Base-by-base conservation (phyloP, 495 filamentous ascomycete genomes). In the Aspergillus ostianus region DNA sequence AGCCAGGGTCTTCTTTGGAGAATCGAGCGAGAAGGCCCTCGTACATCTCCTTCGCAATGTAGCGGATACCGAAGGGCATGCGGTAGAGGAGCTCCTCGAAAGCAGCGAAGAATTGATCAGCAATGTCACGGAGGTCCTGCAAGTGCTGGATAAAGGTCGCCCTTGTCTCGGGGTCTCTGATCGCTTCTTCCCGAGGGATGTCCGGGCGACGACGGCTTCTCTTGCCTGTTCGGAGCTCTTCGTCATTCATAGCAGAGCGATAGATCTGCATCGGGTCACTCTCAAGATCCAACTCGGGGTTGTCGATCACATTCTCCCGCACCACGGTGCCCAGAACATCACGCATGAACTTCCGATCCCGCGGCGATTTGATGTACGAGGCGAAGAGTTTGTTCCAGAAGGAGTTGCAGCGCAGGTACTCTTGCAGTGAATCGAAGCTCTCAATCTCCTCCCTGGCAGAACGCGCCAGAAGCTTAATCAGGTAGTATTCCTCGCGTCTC, bases 221-320 rank as follows among this genome's bases (percentile, higher is more conserved):
- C 64, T 85, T 87, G 23, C 94, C 94, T 0, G 94, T 98, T 6
- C 89, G 87, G 41, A 99, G 85, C 71, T 99, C 93, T 72, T 99
- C 94, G 65, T 98, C 94, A 71, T 96, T 97, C 73, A 98, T 92
- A 12, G 88, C 85, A 13, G 92, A 93, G 23, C 91, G 85, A 74
- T 99, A 97, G 53, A 99, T 99, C 64, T 97, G 93, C 80, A 98
- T 89, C 0, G 94, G 94, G 69, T 99, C 94, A 67, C 93, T 97
- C 73, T 99, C 94, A 17, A 99, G 81, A 64, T 98, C 93, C 53
- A 98, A 79, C 9, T 88, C 87, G 7, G 90, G 87, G 61, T 97
- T 95, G 30, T 96, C 93, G 49, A 97, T 87, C 69, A 98, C 88
- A 66, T 92, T 91, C 61, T 94, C 87, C 61, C 87, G 86, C 60